phyloP scores from a whole-genome alignment of 2,329 filamentous ascomycete species.

The Fusarium chaquense region DNA sequence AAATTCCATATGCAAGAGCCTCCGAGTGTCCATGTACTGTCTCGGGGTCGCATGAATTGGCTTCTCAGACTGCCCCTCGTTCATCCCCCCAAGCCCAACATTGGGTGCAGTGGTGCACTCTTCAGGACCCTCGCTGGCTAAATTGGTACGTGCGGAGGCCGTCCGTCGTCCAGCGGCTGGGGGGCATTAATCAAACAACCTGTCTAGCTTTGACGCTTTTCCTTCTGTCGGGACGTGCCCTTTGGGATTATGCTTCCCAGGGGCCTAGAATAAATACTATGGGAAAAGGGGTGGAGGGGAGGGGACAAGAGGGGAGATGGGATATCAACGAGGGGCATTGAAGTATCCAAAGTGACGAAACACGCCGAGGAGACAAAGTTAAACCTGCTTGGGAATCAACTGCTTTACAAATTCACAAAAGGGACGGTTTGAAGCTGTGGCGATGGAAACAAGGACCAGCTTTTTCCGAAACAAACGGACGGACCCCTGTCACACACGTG shows the following conservation, averaged over 20 bases:
- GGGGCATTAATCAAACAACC: slow-evolving; percentile 43
- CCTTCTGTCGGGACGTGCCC: slow-evolving; percentile 41
- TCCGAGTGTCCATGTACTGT: slow-evolving; percentile 29
- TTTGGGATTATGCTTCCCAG: slow-evolving; percentile 37
- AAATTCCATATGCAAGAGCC: slow-evolving; percentile 24
- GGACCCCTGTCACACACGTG: slow-evolving; percentile 44
- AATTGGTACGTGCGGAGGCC: slow-evolving; percentile 43
- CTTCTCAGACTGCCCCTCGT: slow-evolving; percentile 40
- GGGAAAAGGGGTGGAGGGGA: slow-evolving; percentile 30
- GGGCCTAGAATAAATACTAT: slow-evolving; percentile 18
- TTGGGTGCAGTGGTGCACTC: slow-evolving; percentile 29
- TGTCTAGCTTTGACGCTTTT: slow-evolving; percentile 41
- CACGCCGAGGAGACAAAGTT: slow-evolving; percentile 17
- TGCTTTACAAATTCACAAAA: slow-evolving; percentile 3
- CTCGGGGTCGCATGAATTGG: slow-evolving; percentile 46
- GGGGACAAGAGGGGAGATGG: slow-evolving; percentile 16
- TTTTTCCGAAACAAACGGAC: slow-evolving; percentile 39
- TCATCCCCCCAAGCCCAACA: slow-evolving; percentile 27
- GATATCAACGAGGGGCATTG: slow-evolving; percentile 24
- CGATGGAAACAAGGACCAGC: slow-evolving; percentile 31
- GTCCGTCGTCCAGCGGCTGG: slow-evolving; percentile 45
- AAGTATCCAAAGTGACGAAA: slow-evolving; percentile 34
- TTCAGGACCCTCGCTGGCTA: slow-evolving; percentile 28
- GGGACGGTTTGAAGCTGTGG: slow-evolving; percentile 17
- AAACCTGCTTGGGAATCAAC: slow-evolving; percentile 12